Percentiles rank a stretch among this genome's conserved stretches.
These are phyloP conservation scores for Euptelea pleiosperma DNA, from an alignment of 164 flowering plant species.

Conservation along the genomic window DNA sequence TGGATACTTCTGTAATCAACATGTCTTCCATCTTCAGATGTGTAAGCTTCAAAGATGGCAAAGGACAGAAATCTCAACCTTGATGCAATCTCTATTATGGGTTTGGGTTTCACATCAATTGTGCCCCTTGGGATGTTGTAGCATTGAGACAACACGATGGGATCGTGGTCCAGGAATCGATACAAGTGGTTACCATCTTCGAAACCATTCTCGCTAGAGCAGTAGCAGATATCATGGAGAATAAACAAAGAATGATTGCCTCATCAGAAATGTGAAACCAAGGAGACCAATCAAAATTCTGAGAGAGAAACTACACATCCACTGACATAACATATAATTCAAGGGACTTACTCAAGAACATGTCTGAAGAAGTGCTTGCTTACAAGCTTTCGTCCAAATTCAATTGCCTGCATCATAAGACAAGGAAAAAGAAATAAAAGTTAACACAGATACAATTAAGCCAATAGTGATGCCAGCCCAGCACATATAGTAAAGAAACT, in stretches of 20 bases:
- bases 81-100: conserved; percentile 60
- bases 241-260: background rate
- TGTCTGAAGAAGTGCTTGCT: conserved; percentile 60
- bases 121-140: conserved; percentile 72
- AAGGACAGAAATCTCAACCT: conserved; percentile 61
- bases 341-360: conserved; percentile 64
- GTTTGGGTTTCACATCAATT: conserved; percentile 61
- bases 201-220: conserved; percentile 61
- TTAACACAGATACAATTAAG: background rate
- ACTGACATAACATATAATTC: background rate
- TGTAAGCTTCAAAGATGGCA: conserved; percentile 76
- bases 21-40: conserved; percentile 73
- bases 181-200: conserved; percentile 85
- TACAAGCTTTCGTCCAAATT: conserved; percentile 73
- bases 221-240: conserved; percentile 4
- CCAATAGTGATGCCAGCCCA: too few relatives aligned
- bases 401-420: conserved; percentile 50
- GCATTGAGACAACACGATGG: conserved; percentile 62
- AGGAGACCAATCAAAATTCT: background rate
- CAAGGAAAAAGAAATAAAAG: background rate
- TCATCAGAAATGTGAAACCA: conserved; percentile 5
- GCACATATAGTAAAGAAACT: too few relatives aligned
- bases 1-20: conserved; percentile 79
- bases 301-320: conserved; percentile 1
- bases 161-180: conserved; percentile 85